Evolutionary conservation across 1,139 yeast species (phyloP), one percentile per base, ranked within the genome.

Genomic region (Debaryomyces sp.): DNA sequence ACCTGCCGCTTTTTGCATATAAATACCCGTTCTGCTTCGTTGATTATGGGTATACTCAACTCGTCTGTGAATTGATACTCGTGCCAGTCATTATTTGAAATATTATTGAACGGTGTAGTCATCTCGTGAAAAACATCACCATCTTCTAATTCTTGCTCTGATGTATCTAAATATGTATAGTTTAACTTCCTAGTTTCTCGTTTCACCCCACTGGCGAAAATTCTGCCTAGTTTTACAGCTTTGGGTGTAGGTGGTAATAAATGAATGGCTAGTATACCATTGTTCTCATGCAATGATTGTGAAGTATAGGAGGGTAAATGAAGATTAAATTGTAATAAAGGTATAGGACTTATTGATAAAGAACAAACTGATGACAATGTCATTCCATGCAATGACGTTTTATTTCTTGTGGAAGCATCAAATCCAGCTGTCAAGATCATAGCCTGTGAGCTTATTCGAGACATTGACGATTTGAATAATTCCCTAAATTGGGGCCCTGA

Each of bases 231-330:
- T 7, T 68, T 63, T 1, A 82, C 84, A 1, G 89, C 74, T 15
- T 68, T 66, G 0, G 62, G 50, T 0, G 78, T 72, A 0, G 96
- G 91, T 5, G 83, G 82, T 56, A 91, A 68, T 27, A 89, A 64
- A 66, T 91, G 96, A n/a, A 91, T 70, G 1, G 95, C 96, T 58
- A 89, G 77, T 46, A 61, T 58, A 32, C 68, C 63, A 22, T 74
- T 71, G 49, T 77, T 67, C 8, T 74, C 68, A 58, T 87, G 91
- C 41, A 91, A 68, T 18, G 81, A 74, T 12, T 72, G 71, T 0
- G 95, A 84, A 0, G 97, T 90, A 43, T 85, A 78, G 5, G 96
- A 87, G 0, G 97, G 97, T 24, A 85, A 70, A 66, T 89, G 96
- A 46, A 91, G 71, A 61, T 90, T 91, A 68, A 91, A 90, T 59